Conservation (phyloP, 2,329 filamentous ascomycete species). For the Beauveria scarabaeidicola region DNA sequence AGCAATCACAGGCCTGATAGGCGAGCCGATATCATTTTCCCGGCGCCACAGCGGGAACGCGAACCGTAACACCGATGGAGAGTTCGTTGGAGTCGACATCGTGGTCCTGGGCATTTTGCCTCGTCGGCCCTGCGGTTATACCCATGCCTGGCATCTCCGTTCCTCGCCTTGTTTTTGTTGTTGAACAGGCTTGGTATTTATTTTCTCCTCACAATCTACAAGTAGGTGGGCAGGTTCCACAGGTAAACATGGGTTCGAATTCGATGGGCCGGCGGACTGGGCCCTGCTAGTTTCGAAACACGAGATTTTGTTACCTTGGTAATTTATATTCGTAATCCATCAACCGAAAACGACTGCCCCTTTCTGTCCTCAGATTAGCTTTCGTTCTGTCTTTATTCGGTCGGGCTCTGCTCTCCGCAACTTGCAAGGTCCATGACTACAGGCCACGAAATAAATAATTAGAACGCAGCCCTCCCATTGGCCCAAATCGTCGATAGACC, state of each 20-base stretch:
- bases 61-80: background rate
- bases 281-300: slow-evolving; percentile 5
- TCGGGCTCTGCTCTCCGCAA: no score
- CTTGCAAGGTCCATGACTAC: no score
- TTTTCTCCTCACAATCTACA: no score
- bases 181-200: background rate
- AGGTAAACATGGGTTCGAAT: background rate
- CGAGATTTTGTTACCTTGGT: background rate
- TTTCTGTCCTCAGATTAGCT: background rate
- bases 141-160: background rate
- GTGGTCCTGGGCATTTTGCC: background rate
- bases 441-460: no score
- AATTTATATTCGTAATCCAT: no score
- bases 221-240: background rate
- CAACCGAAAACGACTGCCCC: background rate
- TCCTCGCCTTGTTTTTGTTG: background rate
- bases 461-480: no score
- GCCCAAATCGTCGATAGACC: no score
- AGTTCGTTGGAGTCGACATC: no score
- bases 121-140: background rate
- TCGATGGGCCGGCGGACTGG: no score
- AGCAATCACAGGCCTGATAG: no score
- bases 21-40: background rate
- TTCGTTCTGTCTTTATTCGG: background rate
- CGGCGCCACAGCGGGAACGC: background rate